Evolutionary conservation across 805 yeast genomes (phyloP), one percentile per base, ranked within the genome.

Genomic region (Candida insectalens): DNA sequence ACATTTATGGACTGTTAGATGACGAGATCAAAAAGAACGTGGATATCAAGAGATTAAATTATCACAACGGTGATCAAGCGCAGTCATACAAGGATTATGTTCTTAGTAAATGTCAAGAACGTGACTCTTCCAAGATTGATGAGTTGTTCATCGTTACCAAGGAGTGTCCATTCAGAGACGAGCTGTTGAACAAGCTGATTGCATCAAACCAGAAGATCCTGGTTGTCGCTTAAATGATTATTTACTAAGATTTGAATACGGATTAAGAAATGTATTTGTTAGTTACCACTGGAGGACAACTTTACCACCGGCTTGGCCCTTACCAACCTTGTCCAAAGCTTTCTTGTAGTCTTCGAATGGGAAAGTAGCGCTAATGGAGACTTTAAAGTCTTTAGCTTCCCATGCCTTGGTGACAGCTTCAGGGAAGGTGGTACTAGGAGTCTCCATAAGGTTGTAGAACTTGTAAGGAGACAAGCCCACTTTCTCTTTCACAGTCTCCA

Each of bases 271-370:
- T 12, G 28, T 7, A 25, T 10, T 13, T 25, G 28, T 25, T 12
- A 25, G 15, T 25, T 25, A 25, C 10, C n/a, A 25, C 28, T 25
- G 15, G 13, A 74, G 36, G n/a, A 84, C 69, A 32, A 80, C 60
- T 52, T 83, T 84, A 25, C 95, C 95, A 36, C 66, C 70, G 6
- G 78, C 75, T 31, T 51, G 59, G 36, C 71, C 67, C 21, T 63
- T 51, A 6, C 50, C 51, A 31, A 79, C 49, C 40, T 59, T 59
- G 6, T 68, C 67, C 29, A 69, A 50, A 1, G 85, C 92, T 6
- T 59, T 49, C 30, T 64, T 41, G 40, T 51, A 71, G 13, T 42
- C 2, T 59, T 65, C 41, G 77, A 65, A 12, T 23, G 62, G 49
- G 39, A 59, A 65, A 22, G 65, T 67, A 4, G 77, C 63, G 47